Percentiles rank a stretch among this genome's conserved stretches.
Evolutionary conservation across 2,329 filamentous ascomycete genomes (phyloP).

Genomic region (Scopulariopsis brevicaulis): DNA sequence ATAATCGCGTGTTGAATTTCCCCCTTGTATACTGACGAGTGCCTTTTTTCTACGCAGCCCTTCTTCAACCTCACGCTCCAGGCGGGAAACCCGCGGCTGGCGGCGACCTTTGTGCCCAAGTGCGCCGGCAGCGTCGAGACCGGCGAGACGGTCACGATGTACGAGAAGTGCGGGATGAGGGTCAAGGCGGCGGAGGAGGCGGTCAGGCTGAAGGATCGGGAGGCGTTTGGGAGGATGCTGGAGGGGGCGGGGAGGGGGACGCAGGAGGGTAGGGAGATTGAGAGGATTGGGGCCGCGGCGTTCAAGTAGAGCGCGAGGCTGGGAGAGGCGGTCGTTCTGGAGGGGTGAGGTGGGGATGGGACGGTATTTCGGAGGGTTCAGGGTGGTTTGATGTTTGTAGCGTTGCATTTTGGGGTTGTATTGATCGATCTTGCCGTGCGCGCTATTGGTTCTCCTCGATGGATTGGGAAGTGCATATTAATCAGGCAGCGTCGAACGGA

Average conservation of each 20-base stretch:
- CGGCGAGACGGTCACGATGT: conserved; percentile 75
- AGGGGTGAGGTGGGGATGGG: too few species aligned
- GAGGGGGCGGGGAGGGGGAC: conserved; percentile 61
- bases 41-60: conserved; percentile 37
- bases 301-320: conserved; percentile 26
- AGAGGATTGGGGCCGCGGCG: conserved; percentile 56
- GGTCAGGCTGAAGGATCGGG: conserved; percentile 66
- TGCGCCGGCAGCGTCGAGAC: conserved; percentile 56
- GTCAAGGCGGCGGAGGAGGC: conserved; percentile 88
- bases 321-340: neutral
- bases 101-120: conserved; percentile 76
- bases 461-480: too few species aligned
- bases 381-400: too few species aligned
- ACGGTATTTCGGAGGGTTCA: too few species aligned
- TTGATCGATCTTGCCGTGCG: too few species aligned
- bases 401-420: too few species aligned
- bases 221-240: conserved; percentile 61
- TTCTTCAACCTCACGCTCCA: conserved; percentile 85
- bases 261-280: conserved; percentile 63
- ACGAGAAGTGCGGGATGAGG: conserved; percentile 87
- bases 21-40: neutral
- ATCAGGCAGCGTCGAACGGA: too few species aligned
- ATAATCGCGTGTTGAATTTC: neutral
- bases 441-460: too few species aligned
- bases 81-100: conserved; percentile 82